These are phyloP conservation scores for Candida albicans DNA, from an alignment of 1,139 yeast species.

Conservation along the genomic window DNA sequence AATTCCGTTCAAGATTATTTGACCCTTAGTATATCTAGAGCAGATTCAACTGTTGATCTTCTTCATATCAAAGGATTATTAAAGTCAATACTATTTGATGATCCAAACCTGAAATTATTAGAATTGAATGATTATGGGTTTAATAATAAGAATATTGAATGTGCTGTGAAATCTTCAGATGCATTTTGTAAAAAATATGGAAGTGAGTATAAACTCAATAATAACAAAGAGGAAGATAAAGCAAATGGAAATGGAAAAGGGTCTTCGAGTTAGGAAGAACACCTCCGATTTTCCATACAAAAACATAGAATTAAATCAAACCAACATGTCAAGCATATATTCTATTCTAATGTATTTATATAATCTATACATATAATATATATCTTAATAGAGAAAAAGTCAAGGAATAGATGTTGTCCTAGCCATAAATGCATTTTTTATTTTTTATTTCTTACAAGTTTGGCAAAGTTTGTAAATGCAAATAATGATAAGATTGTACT, in stretches of 20 bases:
- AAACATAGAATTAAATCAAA: too few relatives aligned
- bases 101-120: slow-evolving; percentile 9
- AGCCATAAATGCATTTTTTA: neutral
- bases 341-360: neutral
- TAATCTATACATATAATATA: neutral
- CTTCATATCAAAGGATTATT: slow-evolving; percentile 32
- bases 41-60: slow-evolving; percentile 32
- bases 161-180: slow-evolving; percentile 30
- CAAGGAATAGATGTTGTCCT: too few relatives aligned
- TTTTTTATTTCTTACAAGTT: slow-evolving; percentile 1
- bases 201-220: neutral
- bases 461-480: slow-evolving; percentile 31
- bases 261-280: neutral
- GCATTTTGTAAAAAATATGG: slow-evolving; percentile 26
- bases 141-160: slow-evolving; percentile 31
- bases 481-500: slow-evolving; percentile 55
- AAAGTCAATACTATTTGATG: slow-evolving; percentile 15
- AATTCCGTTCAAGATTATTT: slow-evolving; percentile 25
- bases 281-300: too few relatives aligned
- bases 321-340: too few relatives aligned
- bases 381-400: neutral
- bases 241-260: neutral
- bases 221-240: neutral
- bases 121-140: slow-evolving; percentile 13
- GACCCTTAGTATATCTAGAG: slow-evolving; percentile 30